Evolutionary conservation across 192 early-diverging fungal genomes (phyloP).

Genomic region (Oehlia diaphana): DNA sequence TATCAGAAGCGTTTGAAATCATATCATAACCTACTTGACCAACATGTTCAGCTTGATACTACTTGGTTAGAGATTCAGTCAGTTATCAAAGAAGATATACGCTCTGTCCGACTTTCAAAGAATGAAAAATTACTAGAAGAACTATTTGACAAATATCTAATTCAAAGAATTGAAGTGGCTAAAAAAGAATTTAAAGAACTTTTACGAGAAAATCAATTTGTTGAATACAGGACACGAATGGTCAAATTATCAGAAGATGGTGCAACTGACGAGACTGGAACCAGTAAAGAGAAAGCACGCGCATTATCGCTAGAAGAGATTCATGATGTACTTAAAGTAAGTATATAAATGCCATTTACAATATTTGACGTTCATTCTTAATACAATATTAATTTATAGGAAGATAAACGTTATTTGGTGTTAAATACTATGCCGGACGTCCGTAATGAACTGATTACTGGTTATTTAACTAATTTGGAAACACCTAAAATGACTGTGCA

Average conservation of each 20-base stretch:
- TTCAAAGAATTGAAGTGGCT: slow-evolving; percentile 35
- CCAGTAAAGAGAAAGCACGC: slow-evolving; percentile 30
- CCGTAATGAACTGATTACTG: slow-evolving; percentile 45
- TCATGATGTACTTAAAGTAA: slow-evolving; percentile 48
- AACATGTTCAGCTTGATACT: slow-evolving; percentile 43
- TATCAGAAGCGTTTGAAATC: slow-evolving; percentile 42
- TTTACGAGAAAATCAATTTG: slow-evolving; percentile 54
- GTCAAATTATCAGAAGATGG: slow-evolving; percentile 49
- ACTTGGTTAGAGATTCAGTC: slow-evolving; percentile 42
- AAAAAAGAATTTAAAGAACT: slow-evolving; percentile 40
- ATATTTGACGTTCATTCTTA: neutral
- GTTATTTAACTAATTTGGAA: slow-evolving; percentile 37
- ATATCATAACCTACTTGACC: slow-evolving; percentile 44
- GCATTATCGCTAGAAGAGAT: slow-evolving; percentile 45
- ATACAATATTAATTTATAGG: slow-evolving; percentile 33
- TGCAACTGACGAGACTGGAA: slow-evolving; percentile 38
- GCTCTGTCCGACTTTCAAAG: slow-evolving; percentile 37
- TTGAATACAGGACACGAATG: slow-evolving; percentile 52
- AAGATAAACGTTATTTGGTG: slow-evolving; percentile 53
- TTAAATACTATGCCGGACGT: slow-evolving; percentile 41
- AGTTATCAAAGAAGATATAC: slow-evolving; percentile 41
- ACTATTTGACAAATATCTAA: slow-evolving; percentile 42
- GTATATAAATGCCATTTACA: neutral
- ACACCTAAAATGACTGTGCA: slow-evolving; percentile 24
- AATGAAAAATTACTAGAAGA: slow-evolving; percentile 29